Base-by-base conservation (phyloP, 768 basidiomycete genomes). In the Fomitopsis pulvina region DNA sequence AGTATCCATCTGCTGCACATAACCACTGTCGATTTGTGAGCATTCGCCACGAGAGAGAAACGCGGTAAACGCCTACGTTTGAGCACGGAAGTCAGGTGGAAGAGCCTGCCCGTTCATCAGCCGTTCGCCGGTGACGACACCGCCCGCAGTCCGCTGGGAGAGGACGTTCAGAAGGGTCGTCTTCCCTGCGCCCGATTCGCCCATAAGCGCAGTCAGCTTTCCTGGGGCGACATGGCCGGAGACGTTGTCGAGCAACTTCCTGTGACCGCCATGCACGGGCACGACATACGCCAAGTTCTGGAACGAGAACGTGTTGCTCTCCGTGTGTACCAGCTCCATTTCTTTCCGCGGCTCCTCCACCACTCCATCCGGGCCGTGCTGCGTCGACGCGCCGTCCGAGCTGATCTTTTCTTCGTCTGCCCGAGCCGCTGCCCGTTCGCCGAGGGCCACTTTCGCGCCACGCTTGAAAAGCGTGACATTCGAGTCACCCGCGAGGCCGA, bases 1-100 rank as follows among this genome's bases (percentile, higher is more conserved):
- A 0, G 81, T 84, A 57, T 91, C 89, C 73, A 79, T 79, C 60
- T 95, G 92, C 60, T 94, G 90, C 50, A 85, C 87, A 59, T 92
- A 93, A 0, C 88, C 90, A 39, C 82, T 85, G 32, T 38, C 7
- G 37, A 10, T 4, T 27, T 12, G 16, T 6, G 12, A 34, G 14
- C 40, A 12, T 37, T 2, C 12, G 21, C 22, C 16, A 28, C 12
- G 21, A 27, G 1, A 1, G 1, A 20, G n/a, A 26, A 16, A 18
- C 6, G 2, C 11, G 28, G 10, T 1, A 8, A 20, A 38, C 14
- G 55, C 61, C 38, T 40, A 52, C 49, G 80, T 82, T 65, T 80
- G 79, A 53, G 80, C 69, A 60, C 73, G 69, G 60, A 77, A 80
- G 47, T 80, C 75, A 0, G 65, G 49, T 4, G 77, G 76, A 3